Evolutionary conservation across 345 rosid genomes (phyloP), one percentile per base, ranked within the genome.

Genomic region (Arabidopsis suecica): DNA sequence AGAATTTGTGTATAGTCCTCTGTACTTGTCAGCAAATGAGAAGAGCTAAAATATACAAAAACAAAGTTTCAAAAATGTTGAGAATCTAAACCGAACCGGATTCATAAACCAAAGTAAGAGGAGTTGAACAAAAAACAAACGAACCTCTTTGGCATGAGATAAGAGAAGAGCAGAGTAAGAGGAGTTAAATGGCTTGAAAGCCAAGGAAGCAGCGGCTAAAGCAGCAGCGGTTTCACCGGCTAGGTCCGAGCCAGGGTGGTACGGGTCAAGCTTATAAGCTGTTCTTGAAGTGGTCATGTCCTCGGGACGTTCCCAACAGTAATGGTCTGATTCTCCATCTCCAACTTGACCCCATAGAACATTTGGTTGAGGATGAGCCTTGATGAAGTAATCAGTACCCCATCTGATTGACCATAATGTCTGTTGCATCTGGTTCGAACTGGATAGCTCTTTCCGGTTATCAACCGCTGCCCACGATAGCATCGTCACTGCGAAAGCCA

Each of bases 301-400:
- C 71, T 93, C 97, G 0, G 96, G 81, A 7, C 97, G 69, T 80
- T 91, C 89, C 97, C 98, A 91, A 61, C 97, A 93, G 38, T 84
- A 88, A 69, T 93, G 98, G 54, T 93, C 97, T 0, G 96, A 87
- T 37, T 86, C 80, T 3, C 98, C 97, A 75, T 91, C 96, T 2
- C 97, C 98, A 80, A 87, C 93, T 87, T 93, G 92, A 57, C 85
- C 93, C 91, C 90, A 93, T 7, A 93, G 86, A 64, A 88, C 82
- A 80, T 89, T 71, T 1, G 96, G 93, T 32, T 89, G 81, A 9
- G 89, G 78, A 69, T 93, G 94, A 14, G 94, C 92, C 74, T 87
- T 88, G 50, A 93, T 50, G 82, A 89, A 89, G 78, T 93, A 93
- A 73, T 91, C 96, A 42, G 96, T 86, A 11, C 87, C 94, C 97